Conservation (phyloP, 495 filamentous ascomycete species). For the Penicillium chermesinum region DNA sequence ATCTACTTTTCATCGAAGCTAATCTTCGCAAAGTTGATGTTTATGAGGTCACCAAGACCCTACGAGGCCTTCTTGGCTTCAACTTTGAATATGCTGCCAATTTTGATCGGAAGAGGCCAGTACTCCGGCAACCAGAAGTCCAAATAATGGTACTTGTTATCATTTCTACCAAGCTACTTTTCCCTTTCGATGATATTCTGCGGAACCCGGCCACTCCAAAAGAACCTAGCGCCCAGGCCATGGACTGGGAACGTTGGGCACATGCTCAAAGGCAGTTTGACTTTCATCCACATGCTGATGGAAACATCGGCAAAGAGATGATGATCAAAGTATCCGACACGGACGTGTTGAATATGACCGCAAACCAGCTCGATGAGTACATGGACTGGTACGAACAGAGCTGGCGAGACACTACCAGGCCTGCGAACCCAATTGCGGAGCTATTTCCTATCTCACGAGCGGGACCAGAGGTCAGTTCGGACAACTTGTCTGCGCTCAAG, state of each 20-base stretch:
- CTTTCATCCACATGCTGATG: conserved; percentile 16
- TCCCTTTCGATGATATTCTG: conserved; percentile 63
- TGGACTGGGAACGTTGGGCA: conserved; percentile 74
- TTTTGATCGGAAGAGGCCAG: conserved; percentile 16
- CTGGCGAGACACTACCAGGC: conserved; percentile 48
- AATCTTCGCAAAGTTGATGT: conserved; percentile 55
- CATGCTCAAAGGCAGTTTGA: conserved; percentile 44
- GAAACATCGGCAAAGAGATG: conserved; percentile 31
- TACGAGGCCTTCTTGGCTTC: conserved; percentile 53
- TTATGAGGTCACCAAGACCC: conserved; percentile 54
- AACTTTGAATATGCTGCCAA: conserved; percentile 51
- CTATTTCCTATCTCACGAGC: conserved; percentile 45
- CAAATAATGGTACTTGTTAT: conserved; percentile 67
- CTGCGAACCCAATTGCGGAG: conserved; percentile 38
- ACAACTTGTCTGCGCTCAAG: neutral
- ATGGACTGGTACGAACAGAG: conserved; percentile 84
- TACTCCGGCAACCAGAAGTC: conserved; percentile 61
- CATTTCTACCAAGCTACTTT: conserved; percentile 70
- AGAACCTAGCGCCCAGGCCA: conserved; percentile 55
- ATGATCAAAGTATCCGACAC: conserved; percentile 54
- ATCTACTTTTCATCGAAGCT: conserved; percentile 2
- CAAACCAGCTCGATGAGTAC: conserved; percentile 69
- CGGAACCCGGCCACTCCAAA: conserved; percentile 49
- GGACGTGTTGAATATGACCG: conserved; percentile 65
- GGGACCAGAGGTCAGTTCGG: conserved; percentile 10